Conservation (phyloP, 768 basidiomycete species). For the Cystofilobasidium capitatum region DNA sequence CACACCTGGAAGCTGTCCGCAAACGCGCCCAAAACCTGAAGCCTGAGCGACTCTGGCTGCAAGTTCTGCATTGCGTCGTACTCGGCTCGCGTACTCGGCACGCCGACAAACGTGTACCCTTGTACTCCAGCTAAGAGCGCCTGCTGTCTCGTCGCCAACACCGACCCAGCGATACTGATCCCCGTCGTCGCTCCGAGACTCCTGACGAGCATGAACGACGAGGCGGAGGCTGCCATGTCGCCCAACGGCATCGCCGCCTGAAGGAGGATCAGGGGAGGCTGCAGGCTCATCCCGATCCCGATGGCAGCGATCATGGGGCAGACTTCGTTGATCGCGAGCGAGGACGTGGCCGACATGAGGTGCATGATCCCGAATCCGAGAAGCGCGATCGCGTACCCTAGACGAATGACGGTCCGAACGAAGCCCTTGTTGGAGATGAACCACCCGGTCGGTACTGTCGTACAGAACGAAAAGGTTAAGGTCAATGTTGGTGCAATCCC, state of each 20-base stretch:
- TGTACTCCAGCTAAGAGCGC: not conserved
- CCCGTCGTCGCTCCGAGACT: slow-evolving; percentile 15
- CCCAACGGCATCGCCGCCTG: slow-evolving; percentile 11
- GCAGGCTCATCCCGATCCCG: slow-evolving; percentile 21
- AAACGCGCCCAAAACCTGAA: not conserved
- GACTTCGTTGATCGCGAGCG: slow-evolving; percentile 6
- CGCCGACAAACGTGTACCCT: slow-evolving; percentile 13
- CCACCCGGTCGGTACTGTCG: slow-evolving; percentile 11
- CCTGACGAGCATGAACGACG: slow-evolving; percentile 12
- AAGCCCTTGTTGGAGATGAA: slow-evolving; percentile 7
- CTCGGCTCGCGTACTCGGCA: slow-evolving; percentile 5
- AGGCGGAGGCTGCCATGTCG: slow-evolving; percentile 12
- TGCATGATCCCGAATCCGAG: slow-evolving; percentile 18
- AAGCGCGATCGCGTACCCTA: slow-evolving; percentile 12
- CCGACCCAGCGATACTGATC: not conserved
- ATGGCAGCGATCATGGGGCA: not conserved
- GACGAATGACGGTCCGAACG: slow-evolving; percentile 2
- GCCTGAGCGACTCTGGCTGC: not conserved
- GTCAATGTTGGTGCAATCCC: not conserved
- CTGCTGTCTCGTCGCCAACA: slow-evolving; percentile 4
- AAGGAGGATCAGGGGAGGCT: slow-evolving; percentile 18
- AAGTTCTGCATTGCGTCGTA: slow-evolving; percentile 10
- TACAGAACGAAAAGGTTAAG: not conserved
- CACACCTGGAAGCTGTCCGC: not conserved
- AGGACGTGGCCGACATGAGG: slow-evolving; percentile 11